Percentiles rank a stretch among this genome's conserved stretches.
Evolutionary conservation across 148 eudicot genomes (phyloP).

Genomic region (Silene latifolia): DNA sequence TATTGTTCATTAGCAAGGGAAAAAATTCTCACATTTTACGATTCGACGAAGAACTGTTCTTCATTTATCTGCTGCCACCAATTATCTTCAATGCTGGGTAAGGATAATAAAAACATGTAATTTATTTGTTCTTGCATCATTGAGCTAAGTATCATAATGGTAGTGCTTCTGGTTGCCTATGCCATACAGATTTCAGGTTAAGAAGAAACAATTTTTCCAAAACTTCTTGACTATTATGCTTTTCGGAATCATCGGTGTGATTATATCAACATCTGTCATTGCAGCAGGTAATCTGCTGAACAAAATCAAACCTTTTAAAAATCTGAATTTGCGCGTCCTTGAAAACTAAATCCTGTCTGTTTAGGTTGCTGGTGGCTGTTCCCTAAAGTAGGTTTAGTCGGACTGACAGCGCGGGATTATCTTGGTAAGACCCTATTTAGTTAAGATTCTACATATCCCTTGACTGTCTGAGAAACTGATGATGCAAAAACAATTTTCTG

Average conservation of each 20-base stretch:
- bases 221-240: conserved; percentile 89
- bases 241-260: conserved; percentile 81
- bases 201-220: conserved; percentile 97
- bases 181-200: conserved; percentile 75
- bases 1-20: conserved; percentile 71
- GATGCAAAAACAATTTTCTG: neutral
- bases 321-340: neutral
- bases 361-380: conserved; percentile 85
- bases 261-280: conserved; percentile 65
- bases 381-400: conserved; percentile 59
- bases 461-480: neutral
- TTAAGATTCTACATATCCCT: neutral
- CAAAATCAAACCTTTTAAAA: neutral
- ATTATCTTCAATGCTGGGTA: conserved; percentile 98
- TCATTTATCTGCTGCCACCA: conserved; percentile 94
- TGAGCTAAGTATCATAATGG: neutral
- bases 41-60: conserved; percentile 80
- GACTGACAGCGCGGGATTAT: conserved; percentile 62
- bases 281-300: conserved; percentile 51
- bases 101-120: conserved; percentile 15
- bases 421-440: conserved; percentile 46
- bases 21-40: conserved; percentile 74
- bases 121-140: too few relatives aligned
- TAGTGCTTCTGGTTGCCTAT: conserved; percentile 3
- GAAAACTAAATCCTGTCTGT: conserved; percentile 4